Evolutionary conservation across 371 early-diverging fungal genomes (phyloP).

Genomic region (Mortierella sp.): DNA sequence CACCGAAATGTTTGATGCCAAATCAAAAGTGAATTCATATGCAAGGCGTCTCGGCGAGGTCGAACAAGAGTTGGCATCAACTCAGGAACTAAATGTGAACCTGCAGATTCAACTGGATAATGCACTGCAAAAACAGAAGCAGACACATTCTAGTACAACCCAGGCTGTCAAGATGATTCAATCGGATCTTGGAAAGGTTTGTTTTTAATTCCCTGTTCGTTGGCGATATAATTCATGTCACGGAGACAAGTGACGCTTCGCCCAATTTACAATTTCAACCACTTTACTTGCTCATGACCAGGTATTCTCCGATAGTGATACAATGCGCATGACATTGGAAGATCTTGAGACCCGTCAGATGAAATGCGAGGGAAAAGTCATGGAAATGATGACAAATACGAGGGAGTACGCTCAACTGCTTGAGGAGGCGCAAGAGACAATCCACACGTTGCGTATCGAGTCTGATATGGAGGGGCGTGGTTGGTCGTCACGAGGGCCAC

Average conservation of each 20-base stretch:
- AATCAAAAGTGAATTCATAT: slow-evolving; percentile 70
- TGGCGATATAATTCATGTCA: not conserved
- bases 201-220: not conserved
- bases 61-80: slow-evolving; percentile 72
- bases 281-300: slow-evolving; percentile 18
- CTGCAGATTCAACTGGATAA: slow-evolving; percentile 68
- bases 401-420: slow-evolving; percentile 73
- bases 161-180: slow-evolving; percentile 75
- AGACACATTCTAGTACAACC: slow-evolving; percentile 70
- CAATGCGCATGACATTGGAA: slow-evolving; percentile 68
- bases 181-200: slow-evolving; percentile 71
- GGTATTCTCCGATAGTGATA: slow-evolving; percentile 74
- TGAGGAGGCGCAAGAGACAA: slow-evolving; percentile 77
- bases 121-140: slow-evolving; percentile 70
- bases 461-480: slow-evolving; percentile 51
- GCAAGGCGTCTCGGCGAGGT: slow-evolving; percentile 74
- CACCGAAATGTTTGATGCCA: slow-evolving; percentile 73
- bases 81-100: slow-evolving; percentile 73
- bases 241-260: not conserved
- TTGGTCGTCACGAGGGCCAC: slow-evolving; percentile 39
- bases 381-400: slow-evolving; percentile 73
- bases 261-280: not conserved
- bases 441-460: slow-evolving; percentile 59
- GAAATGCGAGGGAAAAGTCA: slow-evolving; percentile 71
- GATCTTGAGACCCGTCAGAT: slow-evolving; percentile 74